phyloP scores from a whole-genome alignment of 495 filamentous ascomycete genomes.

The Aspergillus olivimuriae region DNA sequence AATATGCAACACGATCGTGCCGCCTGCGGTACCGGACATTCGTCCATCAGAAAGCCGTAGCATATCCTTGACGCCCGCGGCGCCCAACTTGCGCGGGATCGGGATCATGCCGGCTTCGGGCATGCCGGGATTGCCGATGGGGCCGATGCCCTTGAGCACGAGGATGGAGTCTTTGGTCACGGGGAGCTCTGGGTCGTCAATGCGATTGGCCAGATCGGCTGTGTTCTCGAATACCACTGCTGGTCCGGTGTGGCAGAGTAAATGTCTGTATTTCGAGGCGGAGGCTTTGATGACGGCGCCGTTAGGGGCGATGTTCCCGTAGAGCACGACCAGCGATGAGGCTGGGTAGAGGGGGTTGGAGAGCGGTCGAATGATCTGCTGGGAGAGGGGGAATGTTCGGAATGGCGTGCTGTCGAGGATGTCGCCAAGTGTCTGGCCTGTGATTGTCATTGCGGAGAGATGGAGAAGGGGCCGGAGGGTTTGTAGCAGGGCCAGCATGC shows the following conservation, averaged over 20 bases:
- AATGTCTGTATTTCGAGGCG: conserved; percentile 46
- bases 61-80: conserved; percentile 58
- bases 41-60: conserved; percentile 58
- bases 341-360: conserved; percentile 46
- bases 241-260: conserved; percentile 46
- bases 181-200: conserved; percentile 49
- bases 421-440: conserved; percentile 52
- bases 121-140: conserved; percentile 62
- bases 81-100: conserved; percentile 56
- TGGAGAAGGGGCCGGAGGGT: conserved; percentile 51
- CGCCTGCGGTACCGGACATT: conserved; percentile 64
- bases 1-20: conserved; percentile 62
- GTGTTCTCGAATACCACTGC: conserved; percentile 56
- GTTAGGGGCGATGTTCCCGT: conserved; percentile 50
- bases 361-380: conserved; percentile 47
- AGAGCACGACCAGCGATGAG: conserved; percentile 49
- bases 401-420: conserved; percentile 43
- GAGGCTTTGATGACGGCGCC: conserved; percentile 61
- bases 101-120: conserved; percentile 55
- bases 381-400: conserved; percentile 33
- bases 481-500: conserved; percentile 54
- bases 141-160: conserved; percentile 55
- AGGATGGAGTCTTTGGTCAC: conserved; percentile 50
- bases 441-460: conserved; percentile 51
- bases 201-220: conserved; percentile 48